Conservation (phyloP, 139 green algal genomes). For the Pseudopediastrum boryanum region DNA sequence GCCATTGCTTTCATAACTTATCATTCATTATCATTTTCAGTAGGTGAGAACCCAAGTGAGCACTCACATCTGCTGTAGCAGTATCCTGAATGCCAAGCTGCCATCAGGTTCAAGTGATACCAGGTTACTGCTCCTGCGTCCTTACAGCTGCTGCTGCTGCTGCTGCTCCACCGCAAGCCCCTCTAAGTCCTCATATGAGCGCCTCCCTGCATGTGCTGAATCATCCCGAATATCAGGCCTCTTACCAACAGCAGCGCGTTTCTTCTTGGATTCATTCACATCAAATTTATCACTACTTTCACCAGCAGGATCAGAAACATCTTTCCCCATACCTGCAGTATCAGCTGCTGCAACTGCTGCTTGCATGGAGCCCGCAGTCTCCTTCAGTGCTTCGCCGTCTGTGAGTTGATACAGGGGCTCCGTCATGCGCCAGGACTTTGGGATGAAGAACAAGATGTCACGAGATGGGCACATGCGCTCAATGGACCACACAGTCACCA, state of each 20-base stretch:
- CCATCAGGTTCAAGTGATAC: no score
- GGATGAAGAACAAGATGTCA: slow-evolving; percentile 42
- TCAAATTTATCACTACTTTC: background rate
- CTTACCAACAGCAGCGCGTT: background rate
- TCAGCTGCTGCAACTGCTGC: background rate
- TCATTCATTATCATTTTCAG: no score
- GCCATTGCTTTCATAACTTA: no score
- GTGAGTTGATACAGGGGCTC: slow-evolving; percentile 19
- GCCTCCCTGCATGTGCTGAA: slow-evolving; percentile 20
- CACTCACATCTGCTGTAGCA: no score
- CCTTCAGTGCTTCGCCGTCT: slow-evolving; percentile 1
- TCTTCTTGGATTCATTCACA: background rate
- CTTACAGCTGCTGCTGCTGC: no score
- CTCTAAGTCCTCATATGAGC: no score
- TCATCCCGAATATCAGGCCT: background rate
- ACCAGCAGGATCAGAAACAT: background rate
- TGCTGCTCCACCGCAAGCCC: no score
- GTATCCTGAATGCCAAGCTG: no score
- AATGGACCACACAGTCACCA: slow-evolving; percentile 8
- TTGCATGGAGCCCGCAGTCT: background rate
- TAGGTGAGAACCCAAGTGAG: no score
- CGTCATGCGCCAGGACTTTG: slow-evolving; percentile 27
- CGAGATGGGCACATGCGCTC: slow-evolving; percentile 14
- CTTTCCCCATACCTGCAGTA: background rate
- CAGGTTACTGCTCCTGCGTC: no score